These are phyloP conservation scores for Haplosporangium gracile DNA, from an alignment of 192 early-diverging fungal genomes.

Conservation along the genomic window DNA sequence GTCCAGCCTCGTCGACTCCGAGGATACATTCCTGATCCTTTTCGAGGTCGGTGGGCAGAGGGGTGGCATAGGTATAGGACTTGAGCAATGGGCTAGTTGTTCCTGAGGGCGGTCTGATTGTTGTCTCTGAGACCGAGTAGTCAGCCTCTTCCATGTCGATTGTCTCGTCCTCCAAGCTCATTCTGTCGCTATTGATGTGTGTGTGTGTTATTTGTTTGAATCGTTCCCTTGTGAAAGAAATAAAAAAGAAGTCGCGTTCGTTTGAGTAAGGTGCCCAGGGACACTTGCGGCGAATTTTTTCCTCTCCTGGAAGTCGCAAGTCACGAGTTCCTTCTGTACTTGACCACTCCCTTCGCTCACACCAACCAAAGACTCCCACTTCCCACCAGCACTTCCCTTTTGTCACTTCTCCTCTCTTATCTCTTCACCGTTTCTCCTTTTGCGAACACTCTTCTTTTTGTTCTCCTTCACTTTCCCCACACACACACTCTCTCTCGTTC, in stretches of 20 bases:
- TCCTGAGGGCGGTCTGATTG: slow-evolving; percentile 33
- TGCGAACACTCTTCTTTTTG: neutral
- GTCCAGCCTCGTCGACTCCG: slow-evolving; percentile 97
- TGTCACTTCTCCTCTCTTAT: neutral
- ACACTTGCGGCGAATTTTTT: neutral
- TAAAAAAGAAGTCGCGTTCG: slow-evolving; percentile 9
- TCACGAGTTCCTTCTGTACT: neutral
- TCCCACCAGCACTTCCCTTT: neutral
- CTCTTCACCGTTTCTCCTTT: neutral
- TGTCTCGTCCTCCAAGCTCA: slow-evolving; percentile 37
- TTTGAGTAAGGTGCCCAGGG: neutral
- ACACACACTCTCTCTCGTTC: neutral
- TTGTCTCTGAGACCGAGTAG: neutral
- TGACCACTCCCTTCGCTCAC: neutral
- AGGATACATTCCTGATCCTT: slow-evolving; percentile 73
- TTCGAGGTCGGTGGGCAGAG: slow-evolving; percentile 36
- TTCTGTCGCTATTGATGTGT: neutral
- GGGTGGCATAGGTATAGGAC: slow-evolving; percentile 59
- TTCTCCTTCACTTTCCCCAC: neutral
- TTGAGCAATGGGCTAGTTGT: slow-evolving; percentile 37
- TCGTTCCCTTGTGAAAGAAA: neutral
- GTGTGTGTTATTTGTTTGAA: neutral
- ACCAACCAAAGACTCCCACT: no score
- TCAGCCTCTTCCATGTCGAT: slow-evolving; percentile 40
- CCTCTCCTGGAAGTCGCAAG: neutral